Base-by-base conservation (phyloP, 306 rosid genomes). In the Fagus sylvatica region DNA sequence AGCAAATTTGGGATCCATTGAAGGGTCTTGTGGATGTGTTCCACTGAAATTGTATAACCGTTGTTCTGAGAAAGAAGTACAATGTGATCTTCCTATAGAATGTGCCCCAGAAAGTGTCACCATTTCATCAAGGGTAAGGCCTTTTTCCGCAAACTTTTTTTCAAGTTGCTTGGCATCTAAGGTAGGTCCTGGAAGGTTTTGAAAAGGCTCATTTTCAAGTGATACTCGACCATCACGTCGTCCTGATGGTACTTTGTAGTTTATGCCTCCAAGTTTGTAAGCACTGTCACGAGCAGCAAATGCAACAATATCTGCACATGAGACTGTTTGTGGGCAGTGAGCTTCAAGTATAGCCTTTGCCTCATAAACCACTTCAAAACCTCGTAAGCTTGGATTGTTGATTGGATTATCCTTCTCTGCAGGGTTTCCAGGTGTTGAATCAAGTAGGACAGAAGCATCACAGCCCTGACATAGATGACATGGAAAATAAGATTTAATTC, bases 281-380 rank as follows among this genome's bases (percentile, higher is more conserved):
- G 84, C 79, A 4, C 76, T 51, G 46, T 82, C 83, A 1, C 85
- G 81, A 0, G 85, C 89, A 3, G 85, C 89, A 6, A 86, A 86
- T 11, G 87, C 81, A 4, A 86, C 53, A 53, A 83, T 74, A 81
- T 86, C 83, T 6, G 81, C 89, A 2, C 87, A 86, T 0, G 85
- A 83, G 4, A 83, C 83, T 7, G 83, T 86, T 41, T 74, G 53
- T 1, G 87, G 87, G 37, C 89, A 86, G 2, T 53, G 6, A 48
- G 83, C 77, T 76, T 86, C 87, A 4, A 86, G 39, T 66, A 74
- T 48, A 5, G 79, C 75, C 76, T 86, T 86, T 41, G 81, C 89
- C 12, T 77, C 69, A 41, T 82, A 84, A 0, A 86, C 80, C 55
- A 80, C 87, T 56, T 86, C 81, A 16, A 82, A 80, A 32, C 89